Evolutionary conservation across 345 rosid genomes (phyloP).

Genomic region (Cardamine resedifolia): DNA sequence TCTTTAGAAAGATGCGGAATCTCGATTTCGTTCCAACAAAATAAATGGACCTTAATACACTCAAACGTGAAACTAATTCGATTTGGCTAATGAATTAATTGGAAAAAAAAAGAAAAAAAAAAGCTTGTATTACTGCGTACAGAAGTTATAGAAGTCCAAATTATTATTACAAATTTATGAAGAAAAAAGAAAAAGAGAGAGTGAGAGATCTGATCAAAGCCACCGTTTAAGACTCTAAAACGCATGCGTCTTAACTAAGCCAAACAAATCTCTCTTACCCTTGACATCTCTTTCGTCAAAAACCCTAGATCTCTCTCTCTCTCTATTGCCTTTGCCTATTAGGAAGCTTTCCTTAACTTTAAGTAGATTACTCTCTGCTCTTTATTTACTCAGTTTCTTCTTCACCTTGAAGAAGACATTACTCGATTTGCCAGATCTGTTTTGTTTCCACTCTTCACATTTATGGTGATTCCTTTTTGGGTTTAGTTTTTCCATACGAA

Average conservation of each 20-base stretch:
- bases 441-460: constrained; percentile 13
- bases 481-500: background rate
- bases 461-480: constrained; percentile 18
- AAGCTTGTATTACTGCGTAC: background rate
- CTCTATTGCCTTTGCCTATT: constrained; percentile 30
- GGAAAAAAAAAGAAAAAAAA: background rate
- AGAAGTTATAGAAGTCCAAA: background rate
- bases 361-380: constrained; percentile 16
- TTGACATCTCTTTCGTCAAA: constrained; percentile 35
- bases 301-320: constrained; percentile 50
- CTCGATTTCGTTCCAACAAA: constrained; percentile 20
- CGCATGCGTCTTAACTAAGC: constrained; percentile 51
- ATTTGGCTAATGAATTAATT: background rate
- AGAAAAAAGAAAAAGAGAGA: background rate
- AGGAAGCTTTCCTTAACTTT: constrained; percentile 31
- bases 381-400: constrained; percentile 25
- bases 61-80: background rate
- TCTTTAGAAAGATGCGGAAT: constrained; percentile 33
- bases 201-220: constrained; percentile 23
- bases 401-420: constrained; percentile 29
- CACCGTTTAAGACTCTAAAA: constrained; percentile 41
- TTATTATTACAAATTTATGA: background rate
- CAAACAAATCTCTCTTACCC: constrained; percentile 15
- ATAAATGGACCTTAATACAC: background rate
- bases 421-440: constrained; percentile 44